Evolutionary conservation across 2,329 filamentous ascomycete species (phyloP).

Genomic region (Aspergillus pseudotamarii): DNA sequence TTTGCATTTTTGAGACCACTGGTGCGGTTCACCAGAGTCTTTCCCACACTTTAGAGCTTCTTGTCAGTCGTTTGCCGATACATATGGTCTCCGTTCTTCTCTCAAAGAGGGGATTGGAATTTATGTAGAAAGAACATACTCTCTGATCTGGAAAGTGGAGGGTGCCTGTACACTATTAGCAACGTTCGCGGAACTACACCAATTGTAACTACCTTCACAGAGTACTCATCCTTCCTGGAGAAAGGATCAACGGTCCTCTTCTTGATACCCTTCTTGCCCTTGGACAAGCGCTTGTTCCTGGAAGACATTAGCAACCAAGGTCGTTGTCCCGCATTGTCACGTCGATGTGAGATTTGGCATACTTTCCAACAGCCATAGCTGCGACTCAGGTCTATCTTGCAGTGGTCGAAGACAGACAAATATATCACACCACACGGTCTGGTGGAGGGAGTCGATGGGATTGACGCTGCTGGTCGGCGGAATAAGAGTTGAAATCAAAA

Average conservation of each 20-base stretch:
- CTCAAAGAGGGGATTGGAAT: conserved; percentile 4
- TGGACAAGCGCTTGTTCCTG: conserved; percentile 99
- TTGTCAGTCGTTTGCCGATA: conserved; percentile 19
- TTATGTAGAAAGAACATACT: conserved; percentile 66
- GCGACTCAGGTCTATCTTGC: conserved; percentile 56
- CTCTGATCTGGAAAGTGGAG: conserved; percentile 91
- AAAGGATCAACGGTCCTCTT: conserved; percentile 99
- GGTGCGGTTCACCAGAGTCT: conserved; percentile 99
- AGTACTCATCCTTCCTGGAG: conserved; percentile 99
- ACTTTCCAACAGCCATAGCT: conserved; percentile 85
- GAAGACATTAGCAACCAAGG: conserved; percentile 18
- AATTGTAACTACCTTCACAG: conserved; percentile 73
- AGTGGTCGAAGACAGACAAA: conserved; percentile 45
- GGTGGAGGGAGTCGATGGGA: conserved; percentile 40
- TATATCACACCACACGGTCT: conserved; percentile 44
- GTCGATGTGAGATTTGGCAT: conserved; percentile 41
- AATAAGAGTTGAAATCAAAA: conserved; percentile 41
- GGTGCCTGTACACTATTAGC: conserved; percentile 66
- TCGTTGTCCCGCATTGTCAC: background rate
- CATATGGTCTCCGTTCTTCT: conserved; percentile 10
- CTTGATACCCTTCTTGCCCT: conserved; percentile 99
- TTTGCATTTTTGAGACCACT: conserved; percentile 99
- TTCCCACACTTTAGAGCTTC: conserved; percentile 76
- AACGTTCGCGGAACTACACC: background rate
- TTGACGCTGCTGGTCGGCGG: conserved; percentile 38